Evolutionary conservation across 768 basidiomycete species (phyloP), one percentile per base, ranked within the genome.

Genomic region (Suillus fuscotomentosus): DNA sequence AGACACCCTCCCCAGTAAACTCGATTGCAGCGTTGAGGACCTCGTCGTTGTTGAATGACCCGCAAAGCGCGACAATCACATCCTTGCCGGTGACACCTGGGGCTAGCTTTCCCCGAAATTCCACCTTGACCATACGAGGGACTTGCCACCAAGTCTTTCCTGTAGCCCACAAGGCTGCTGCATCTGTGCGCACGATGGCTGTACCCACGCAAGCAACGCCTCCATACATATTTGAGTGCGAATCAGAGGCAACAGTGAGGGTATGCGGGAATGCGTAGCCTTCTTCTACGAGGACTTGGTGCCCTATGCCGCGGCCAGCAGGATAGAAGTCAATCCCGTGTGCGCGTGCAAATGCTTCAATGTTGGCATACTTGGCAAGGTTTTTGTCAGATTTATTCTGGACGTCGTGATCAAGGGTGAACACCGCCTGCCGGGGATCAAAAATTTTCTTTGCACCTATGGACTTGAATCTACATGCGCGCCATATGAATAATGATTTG

Each of bases 61-160:
- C 95, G 63, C 97, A 98, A 5, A 99, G 84, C 0, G 97, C 97
- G 17, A 99, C 92, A 65, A 99, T 99, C 50, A 99, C 92, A 72
- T 99, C 97, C 77, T 99, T 99, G 41, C 97, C 97, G 0, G 95
- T 96, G 2, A 99, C 97, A 4, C 97, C 97, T 0, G 90, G 86
- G 0, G 91, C 83, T 0, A 99, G 84, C 65, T 79, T 81, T 7
- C 97, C 97, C 63, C 83, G 85, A 57, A 99, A 81, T 70, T 97
- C 95, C 66, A 99, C 97, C 65, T 92, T 95, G 75, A 99, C 87
- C 86, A 98, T 95, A 5, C 94, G 87, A 15, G 97, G 97, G 41
- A 99, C 90, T 78, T 99, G 97, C 97, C 97, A 99, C 97, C 97
- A 99, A 1, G 97, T 99, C 75, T 92, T 94, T 24, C 96, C 95